phyloP scores from a whole-genome alignment of 2,329 filamentous ascomycete genomes.

The Neopestalotiopsis sp. region DNA sequence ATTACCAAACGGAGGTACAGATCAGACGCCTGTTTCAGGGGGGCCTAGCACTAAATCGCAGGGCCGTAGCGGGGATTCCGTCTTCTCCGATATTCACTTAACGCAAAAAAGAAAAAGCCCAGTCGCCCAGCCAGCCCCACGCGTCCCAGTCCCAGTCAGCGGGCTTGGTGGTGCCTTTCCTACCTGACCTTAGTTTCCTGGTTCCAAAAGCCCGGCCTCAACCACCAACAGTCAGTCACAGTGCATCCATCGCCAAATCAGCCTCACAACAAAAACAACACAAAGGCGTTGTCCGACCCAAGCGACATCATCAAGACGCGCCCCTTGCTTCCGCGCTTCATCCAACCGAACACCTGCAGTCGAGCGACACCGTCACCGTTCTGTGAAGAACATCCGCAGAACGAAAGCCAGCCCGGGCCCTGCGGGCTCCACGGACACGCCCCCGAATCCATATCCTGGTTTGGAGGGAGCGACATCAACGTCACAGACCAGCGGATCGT shows the following conservation, averaged over 20 bases:
- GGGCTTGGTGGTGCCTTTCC: not conserved
- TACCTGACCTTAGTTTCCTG: not conserved
- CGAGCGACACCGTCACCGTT: not conserved
- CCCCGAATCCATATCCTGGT: not conserved
- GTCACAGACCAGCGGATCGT: constrained; percentile 5
- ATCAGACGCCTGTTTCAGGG: constrained; percentile 9
- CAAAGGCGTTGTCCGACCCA: not conserved
- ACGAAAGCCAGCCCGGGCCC: not conserved
- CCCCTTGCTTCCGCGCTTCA: not conserved
- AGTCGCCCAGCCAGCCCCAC: not conserved
- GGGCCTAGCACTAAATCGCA: constrained; percentile 7
- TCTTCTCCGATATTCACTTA: constrained; percentile 14
- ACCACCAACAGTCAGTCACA: not conserved
- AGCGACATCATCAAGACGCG: not conserved
- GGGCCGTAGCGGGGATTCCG: not conserved
- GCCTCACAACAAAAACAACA: not conserved
- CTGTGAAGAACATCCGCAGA: not conserved
- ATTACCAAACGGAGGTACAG: not conserved
- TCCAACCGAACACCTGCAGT: not conserved
- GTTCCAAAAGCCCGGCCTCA: not conserved
- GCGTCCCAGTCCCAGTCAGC: not conserved
- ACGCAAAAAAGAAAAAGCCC: not conserved
- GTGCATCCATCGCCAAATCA: not conserved
- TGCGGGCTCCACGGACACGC: not conserved
- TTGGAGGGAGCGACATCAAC: constrained; percentile 6